phyloP scores from a whole-genome alignment of 495 filamentous ascomycete genomes.

The Geoglossum glabrum region DNA sequence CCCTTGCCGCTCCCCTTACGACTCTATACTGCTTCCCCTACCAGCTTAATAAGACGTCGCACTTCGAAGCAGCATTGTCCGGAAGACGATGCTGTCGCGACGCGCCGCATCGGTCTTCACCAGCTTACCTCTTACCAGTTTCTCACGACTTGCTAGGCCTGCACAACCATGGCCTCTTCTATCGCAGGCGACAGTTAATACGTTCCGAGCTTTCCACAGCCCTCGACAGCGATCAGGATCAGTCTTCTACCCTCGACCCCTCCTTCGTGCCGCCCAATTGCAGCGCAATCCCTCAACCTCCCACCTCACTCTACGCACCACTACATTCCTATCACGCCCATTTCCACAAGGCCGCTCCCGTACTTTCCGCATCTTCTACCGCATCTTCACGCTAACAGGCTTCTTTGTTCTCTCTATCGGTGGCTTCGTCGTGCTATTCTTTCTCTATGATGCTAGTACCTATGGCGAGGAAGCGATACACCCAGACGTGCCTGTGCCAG shows the following conservation, averaged over 20 bases:
- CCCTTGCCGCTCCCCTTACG: neutral
- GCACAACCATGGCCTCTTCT: neutral
- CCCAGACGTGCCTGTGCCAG: conserved; percentile 61
- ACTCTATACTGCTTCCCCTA: neutral
- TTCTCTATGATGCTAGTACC: conserved; percentile 84
- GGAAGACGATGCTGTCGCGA: neutral
- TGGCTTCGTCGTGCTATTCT: conserved; percentile 53
- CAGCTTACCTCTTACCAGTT: neutral
- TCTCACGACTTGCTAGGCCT: neutral
- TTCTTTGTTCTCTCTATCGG: conserved; percentile 34
- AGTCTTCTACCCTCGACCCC: neutral
- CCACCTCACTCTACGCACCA: neutral
- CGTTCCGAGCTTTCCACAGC: conserved; percentile 1
- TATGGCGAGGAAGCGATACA: conserved; percentile 48
- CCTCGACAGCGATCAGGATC: neutral
- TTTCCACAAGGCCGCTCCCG: neutral
- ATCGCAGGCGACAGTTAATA: neutral
- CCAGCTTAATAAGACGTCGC: neutral
- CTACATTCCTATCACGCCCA: neutral
- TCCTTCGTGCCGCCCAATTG: neutral
- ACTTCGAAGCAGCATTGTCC: neutral
- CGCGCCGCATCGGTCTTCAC: neutral
- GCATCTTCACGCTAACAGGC: conserved; percentile 34
- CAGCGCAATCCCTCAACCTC: neutral
- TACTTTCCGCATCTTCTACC: conserved; percentile 23